Conservation (phyloP, 345 rosid species). For the Raphanus raphanistrum region DNA sequence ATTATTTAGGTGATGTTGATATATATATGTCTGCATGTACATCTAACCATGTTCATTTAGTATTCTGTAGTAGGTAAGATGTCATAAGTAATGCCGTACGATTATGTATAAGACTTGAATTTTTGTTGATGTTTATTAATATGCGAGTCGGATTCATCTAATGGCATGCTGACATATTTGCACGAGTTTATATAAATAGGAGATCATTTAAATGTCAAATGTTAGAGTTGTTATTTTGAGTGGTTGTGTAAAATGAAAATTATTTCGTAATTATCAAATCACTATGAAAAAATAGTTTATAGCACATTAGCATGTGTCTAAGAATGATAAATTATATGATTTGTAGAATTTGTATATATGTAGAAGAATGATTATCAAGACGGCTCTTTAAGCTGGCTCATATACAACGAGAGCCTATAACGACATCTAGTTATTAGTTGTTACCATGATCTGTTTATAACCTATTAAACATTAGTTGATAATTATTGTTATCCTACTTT, state of each 20-base stretch:
- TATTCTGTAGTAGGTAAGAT: slow-evolving; percentile 28
- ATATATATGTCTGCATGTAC: slow-evolving; percentile 5
- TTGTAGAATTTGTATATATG: background rate
- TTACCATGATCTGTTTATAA: slow-evolving; percentile 14
- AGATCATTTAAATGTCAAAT: background rate
- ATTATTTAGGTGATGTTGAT: background rate
- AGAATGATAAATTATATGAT: background rate
- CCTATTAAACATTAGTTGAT: background rate
- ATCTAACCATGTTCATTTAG: background rate
- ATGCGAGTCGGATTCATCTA: slow-evolving; percentile 19
- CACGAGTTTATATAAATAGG: background rate
- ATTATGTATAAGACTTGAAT: slow-evolving; percentile 11
- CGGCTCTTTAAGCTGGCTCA: slow-evolving; percentile 13
- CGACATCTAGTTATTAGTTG: slow-evolving; percentile 21
- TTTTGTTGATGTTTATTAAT: background rate
- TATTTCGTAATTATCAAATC: background rate
- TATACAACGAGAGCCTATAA: slow-evolving; percentile 6
- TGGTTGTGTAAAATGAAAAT: background rate
- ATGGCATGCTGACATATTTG: slow-evolving; percentile 21
- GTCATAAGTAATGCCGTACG: slow-evolving; percentile 20
- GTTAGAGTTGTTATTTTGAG: slow-evolving; percentile 5
- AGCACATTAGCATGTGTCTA: background rate
- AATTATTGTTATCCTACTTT: background rate
- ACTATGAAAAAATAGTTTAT: background rate
- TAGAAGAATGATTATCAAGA: background rate